Percentiles rank a stretch among this genome's conserved stretches.
Conservation (phyloP, 768 basidiomycete species). For the Postia placenta region DNA sequence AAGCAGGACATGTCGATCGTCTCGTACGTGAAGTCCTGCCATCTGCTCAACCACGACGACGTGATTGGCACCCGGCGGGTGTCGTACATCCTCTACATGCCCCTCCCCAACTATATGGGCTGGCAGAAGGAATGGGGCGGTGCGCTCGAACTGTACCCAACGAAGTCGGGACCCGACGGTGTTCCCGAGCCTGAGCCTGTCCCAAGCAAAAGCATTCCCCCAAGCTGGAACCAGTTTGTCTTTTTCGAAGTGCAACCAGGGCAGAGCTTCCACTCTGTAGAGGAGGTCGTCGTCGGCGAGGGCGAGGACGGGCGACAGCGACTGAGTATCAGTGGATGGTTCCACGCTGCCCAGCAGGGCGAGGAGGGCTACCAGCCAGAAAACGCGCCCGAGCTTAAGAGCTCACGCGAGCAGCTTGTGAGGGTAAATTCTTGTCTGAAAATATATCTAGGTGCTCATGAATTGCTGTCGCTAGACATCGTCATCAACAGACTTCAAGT, state of each 20-base stretch:
- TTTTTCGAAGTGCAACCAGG: slow-evolving; percentile 95
- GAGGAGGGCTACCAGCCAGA: slow-evolving; percentile 80
- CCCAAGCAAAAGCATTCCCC: slow-evolving; percentile 64
- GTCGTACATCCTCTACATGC: slow-evolving; percentile 97
- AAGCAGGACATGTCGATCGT: slow-evolving; percentile 97
- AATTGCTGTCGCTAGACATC: slow-evolving; percentile 38
- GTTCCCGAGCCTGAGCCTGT: slow-evolving; percentile 61
- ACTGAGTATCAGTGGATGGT: slow-evolving; percentile 94
- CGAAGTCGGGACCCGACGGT: slow-evolving; percentile 48
- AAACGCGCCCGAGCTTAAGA: slow-evolving; percentile 46
- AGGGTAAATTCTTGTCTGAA: slow-evolving; percentile 27
- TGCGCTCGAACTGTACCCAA: slow-evolving; percentile 89
- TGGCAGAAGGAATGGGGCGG: slow-evolving; percentile 94
- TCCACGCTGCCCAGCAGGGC: slow-evolving; percentile 86
- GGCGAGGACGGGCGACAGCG: slow-evolving; percentile 66
- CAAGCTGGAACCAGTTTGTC: slow-evolving; percentile 86
- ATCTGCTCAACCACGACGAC: slow-evolving; percentile 97
- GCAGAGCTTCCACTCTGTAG: slow-evolving; percentile 91
- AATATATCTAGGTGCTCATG: slow-evolving; percentile 2
- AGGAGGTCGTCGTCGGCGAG: slow-evolving; percentile 88
- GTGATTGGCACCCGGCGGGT: slow-evolving; percentile 92
- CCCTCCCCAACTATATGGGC: slow-evolving; percentile 59
- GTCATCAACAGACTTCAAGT: slow-evolving; percentile 52
- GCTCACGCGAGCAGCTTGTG: slow-evolving; percentile 90
- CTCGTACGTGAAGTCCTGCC: slow-evolving; percentile 85